Evolutionary conservation across 2,329 filamentous ascomycete species (phyloP).

Genomic region (Aspergillus japonicus): DNA sequence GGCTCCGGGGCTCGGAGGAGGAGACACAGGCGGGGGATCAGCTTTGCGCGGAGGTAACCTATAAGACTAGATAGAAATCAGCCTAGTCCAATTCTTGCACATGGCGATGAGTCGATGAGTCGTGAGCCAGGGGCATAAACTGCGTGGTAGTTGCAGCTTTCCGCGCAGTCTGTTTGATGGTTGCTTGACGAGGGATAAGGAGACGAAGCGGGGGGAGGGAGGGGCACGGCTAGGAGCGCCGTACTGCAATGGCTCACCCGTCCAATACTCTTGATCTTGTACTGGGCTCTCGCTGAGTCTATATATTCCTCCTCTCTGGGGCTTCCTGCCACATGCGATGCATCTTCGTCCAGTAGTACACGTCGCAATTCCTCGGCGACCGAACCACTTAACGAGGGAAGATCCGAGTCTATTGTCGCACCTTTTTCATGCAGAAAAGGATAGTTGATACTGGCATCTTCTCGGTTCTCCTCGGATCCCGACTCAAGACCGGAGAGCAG

Average conservation of each 20-base stretch:
- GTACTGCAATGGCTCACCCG: constrained; percentile 63
- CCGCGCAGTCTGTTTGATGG: background rate
- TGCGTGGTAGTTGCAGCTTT: background rate
- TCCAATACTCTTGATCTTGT: constrained; percentile 71
- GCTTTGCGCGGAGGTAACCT: constrained; percentile 63
- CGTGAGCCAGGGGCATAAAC: background rate
- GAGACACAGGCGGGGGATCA: constrained; percentile 55
- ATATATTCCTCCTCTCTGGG: constrained; percentile 50
- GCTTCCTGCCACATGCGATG: constrained; percentile 66
- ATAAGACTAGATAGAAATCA: constrained; percentile 45
- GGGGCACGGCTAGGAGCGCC: background rate
- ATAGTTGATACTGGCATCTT: constrained; percentile 42
- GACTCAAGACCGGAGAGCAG: constrained; percentile 72
- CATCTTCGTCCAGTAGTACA: constrained; percentile 66
- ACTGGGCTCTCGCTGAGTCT: constrained; percentile 54
- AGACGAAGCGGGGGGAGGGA: constrained; percentile 2
- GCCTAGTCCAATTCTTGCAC: background rate
- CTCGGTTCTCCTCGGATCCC: constrained; percentile 33
- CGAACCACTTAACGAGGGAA: constrained; percentile 64
- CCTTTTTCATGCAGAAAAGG: constrained; percentile 57
- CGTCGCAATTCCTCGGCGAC: constrained; percentile 65
- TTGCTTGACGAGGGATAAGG: background rate
- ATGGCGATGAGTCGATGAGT: background rate
- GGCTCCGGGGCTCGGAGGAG: constrained; percentile 50
- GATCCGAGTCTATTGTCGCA: constrained; percentile 66